A percentile compares a stretch with the other conserved stretches of the same genome.
Evolutionary conservation across 306 rosid species (phyloP).

Genomic region (Alnus glutinosa): DNA sequence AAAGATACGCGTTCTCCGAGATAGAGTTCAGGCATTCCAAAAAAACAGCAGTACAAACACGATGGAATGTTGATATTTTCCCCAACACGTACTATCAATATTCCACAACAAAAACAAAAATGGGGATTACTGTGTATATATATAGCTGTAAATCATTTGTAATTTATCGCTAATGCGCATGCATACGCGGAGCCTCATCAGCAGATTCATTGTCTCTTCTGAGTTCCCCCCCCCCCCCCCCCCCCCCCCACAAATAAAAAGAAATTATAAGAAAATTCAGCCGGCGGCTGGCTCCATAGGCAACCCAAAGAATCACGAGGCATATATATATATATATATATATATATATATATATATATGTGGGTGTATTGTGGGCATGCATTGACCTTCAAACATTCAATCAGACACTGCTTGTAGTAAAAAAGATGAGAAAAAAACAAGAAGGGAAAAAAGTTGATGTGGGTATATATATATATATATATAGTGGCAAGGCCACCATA

Average conservation of each 20-base stretch:
- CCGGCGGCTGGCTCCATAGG: slow-evolving; percentile 19
- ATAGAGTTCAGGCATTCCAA: neutral
- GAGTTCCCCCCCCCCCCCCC: neutral
- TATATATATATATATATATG: no score
- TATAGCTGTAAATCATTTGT: neutral
- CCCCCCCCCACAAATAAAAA: slow-evolving; percentile 1
- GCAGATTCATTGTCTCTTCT: slow-evolving; percentile 16
- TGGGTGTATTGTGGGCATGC: neutral
- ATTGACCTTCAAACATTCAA: slow-evolving; percentile 6
- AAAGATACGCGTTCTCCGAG: slow-evolving; percentile 30
- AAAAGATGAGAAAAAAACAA: neutral
- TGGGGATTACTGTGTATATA: neutral
- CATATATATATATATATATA: no score
- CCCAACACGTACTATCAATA: slow-evolving; percentile 1
- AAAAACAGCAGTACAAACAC: slow-evolving; percentile 10
- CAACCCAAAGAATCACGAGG: slow-evolving; percentile 28
- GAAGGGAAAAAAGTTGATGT: neutral
- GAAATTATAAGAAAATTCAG: neutral
- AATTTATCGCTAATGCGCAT: slow-evolving; percentile 28
- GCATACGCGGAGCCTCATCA: slow-evolving; percentile 39
- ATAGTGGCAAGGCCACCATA: slow-evolving; percentile 56
- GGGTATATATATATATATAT: no score
- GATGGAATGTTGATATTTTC: slow-evolving; percentile 17
- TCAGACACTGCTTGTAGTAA: neutral
- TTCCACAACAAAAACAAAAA: slow-evolving; percentile 23